Conservation (phyloP, 257 asterid species). For the Solanum bulbocastanum region DNA sequence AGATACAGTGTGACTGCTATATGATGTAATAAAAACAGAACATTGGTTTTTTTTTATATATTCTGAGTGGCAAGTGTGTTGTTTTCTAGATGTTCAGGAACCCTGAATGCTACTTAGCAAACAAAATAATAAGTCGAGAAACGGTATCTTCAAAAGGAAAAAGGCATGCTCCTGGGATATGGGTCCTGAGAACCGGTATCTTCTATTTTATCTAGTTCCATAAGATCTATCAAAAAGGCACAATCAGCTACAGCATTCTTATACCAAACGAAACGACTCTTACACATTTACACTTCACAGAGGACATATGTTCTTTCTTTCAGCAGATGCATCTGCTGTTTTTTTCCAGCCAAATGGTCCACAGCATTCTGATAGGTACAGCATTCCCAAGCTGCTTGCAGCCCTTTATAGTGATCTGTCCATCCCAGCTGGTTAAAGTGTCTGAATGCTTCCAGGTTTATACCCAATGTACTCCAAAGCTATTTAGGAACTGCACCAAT, state of each 20-base stretch:
- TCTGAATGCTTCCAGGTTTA: neutral
- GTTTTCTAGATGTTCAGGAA: neutral
- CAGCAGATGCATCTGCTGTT: neutral
- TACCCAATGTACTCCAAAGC: neutral
- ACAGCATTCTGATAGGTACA: neutral
- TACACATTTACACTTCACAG: neutral
- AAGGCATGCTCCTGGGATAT: neutral
- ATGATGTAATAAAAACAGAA: neutral
- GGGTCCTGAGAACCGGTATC: neutral
- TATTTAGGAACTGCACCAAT: neutral
- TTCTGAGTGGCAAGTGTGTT: neutral
- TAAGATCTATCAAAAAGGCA: neutral
- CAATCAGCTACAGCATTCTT: neutral
- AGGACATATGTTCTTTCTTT: neutral
- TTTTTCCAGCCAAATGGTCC: neutral
- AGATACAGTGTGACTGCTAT: neutral
- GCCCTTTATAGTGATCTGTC: neutral
- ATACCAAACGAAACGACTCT: neutral
- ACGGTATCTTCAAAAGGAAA: neutral
- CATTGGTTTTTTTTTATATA: neutral
- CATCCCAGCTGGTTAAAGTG: neutral
- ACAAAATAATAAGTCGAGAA: neutral
- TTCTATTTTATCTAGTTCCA: neutral
- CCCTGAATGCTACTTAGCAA: neutral
- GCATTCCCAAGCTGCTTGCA: neutral